These are phyloP conservation scores for Septoria linicola DNA, from an alignment of 2,329 filamentous ascomycete genomes.

Conservation along the genomic window DNA sequence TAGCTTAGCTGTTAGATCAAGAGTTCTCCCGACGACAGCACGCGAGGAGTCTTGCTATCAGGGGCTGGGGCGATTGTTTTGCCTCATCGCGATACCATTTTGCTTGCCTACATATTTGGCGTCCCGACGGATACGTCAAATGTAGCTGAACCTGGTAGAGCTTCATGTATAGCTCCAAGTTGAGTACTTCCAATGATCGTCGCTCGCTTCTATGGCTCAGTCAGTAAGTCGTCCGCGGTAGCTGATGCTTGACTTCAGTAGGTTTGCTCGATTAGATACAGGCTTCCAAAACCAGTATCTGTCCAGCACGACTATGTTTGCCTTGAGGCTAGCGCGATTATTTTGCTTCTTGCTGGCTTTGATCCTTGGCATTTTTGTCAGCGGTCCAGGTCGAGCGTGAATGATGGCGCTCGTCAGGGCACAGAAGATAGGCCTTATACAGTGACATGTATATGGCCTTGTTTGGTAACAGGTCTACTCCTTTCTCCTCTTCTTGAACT, in stretches of 20 bases:
- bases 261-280: not conserved
- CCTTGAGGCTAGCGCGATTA: not conserved
- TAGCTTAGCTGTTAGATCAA: no score
- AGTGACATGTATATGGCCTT: no score
- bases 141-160: no score
- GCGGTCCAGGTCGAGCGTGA: not conserved
- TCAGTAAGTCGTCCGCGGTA: not conserved
- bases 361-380: not conserved
- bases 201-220: not conserved
- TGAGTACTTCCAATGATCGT: not conserved
- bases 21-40: no score
- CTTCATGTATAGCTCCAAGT: no score
- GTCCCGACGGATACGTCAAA: no score
- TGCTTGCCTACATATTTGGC: not conserved
- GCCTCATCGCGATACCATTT: not conserved
- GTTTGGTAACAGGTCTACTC: no score
- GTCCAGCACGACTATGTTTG: not conserved
- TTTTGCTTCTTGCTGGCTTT: not conserved
- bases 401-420: not conserved
- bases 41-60: not conserved
- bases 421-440: no score
- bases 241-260: not conserved
- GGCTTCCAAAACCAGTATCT: not conserved
- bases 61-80: not conserved
- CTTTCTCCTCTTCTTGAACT: constrained; percentile 34